These are phyloP conservation scores for Neofusicoccum kwambonambiense DNA, from an alignment of 2,329 filamentous ascomycete genomes.

Conservation along the genomic window DNA sequence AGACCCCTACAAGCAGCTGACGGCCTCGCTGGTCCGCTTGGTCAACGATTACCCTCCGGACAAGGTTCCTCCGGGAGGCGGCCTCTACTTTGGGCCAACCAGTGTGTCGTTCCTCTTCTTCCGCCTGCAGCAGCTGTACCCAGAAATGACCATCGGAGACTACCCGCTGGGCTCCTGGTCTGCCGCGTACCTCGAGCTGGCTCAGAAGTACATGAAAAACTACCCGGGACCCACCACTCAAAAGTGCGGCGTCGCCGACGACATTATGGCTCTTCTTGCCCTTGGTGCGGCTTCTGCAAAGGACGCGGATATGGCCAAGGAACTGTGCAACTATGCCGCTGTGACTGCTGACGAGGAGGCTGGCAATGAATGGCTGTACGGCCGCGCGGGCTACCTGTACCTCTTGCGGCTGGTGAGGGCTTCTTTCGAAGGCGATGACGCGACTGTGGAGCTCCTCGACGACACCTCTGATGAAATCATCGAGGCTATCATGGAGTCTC, in stretches of 20 bases:
- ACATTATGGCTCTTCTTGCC: slow-evolving; percentile 51
- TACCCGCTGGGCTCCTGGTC: slow-evolving; percentile 50
- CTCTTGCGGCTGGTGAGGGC: slow-evolving; percentile 63
- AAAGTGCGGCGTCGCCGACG: slow-evolving; percentile 52
- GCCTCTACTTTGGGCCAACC: slow-evolving; percentile 52
- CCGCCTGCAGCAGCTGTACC: slow-evolving; percentile 49
- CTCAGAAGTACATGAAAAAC: slow-evolving; percentile 49
- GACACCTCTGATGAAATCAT: slow-evolving; percentile 58
- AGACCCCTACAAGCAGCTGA: slow-evolving; percentile 51
- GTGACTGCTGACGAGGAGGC: slow-evolving; percentile 49
- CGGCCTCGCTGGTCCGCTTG: slow-evolving; percentile 50
- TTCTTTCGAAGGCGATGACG: slow-evolving; percentile 52
- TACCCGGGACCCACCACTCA: slow-evolving; percentile 46
- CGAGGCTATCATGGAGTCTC: slow-evolving; percentile 57
- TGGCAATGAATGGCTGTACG: slow-evolving; percentile 64
- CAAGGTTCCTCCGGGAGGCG: slow-evolving; percentile 45
- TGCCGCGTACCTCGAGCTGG: slow-evolving; percentile 51
- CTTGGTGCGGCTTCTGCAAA: slow-evolving; percentile 51
- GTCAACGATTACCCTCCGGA: slow-evolving; percentile 49
- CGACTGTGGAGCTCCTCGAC: slow-evolving; percentile 52
- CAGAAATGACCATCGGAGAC: slow-evolving; percentile 47
- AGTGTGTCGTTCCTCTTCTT: slow-evolving; percentile 52
- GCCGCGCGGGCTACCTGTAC: slow-evolving; percentile 67
- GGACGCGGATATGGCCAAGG: slow-evolving; percentile 48
- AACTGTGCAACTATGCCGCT: slow-evolving; percentile 48